Evolutionary conservation across 164 flowering plant genomes (phyloP).

Genomic region (Vitis amurensis): DNA sequence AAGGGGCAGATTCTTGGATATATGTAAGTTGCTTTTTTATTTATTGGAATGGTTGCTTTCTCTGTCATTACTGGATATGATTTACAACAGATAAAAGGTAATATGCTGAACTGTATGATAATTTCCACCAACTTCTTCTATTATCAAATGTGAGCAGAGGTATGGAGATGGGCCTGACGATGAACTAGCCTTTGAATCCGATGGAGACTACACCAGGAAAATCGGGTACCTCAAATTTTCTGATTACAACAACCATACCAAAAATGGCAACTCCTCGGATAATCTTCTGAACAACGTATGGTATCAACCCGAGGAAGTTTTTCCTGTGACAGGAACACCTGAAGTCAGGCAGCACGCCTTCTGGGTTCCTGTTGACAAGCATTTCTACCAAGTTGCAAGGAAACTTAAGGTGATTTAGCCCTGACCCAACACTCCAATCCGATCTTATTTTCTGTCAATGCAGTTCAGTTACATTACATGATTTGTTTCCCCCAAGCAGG

Average conservation of each 20-base stretch:
- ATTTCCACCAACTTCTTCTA: too few relatives aligned
- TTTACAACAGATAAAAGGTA: too few relatives aligned
- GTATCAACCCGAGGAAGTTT: constrained; percentile 80
- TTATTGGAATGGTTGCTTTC: too few relatives aligned
- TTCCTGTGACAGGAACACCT: constrained; percentile 55
- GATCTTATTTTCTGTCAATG: not conserved
- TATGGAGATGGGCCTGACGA: constrained; percentile 63
- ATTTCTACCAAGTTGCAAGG: constrained; percentile 27
- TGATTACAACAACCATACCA: constrained; percentile 23
- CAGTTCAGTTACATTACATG: too few relatives aligned
- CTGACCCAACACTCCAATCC: not conserved
- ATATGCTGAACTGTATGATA: too few relatives aligned
- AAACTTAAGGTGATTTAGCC: constrained; percentile 24
- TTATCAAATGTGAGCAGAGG: constrained; percentile 36
- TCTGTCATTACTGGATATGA: too few relatives aligned
- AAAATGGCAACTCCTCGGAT: constrained; percentile 1
- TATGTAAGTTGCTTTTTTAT: too few relatives aligned
- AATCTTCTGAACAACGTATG: constrained; percentile 69
- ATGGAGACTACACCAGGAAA: constrained; percentile 65
- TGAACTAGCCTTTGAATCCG: constrained; percentile 50
- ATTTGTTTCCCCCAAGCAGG: constrained; percentile 19
- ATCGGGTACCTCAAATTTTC: constrained; percentile 53
- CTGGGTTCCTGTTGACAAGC: constrained; percentile 59
- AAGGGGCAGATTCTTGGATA: too few relatives aligned
- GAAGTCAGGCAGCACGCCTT: constrained; percentile 67